Base-by-base conservation (phyloP, 1,284 basidiomycete genomes). In the Termitomyces sp. region DNA sequence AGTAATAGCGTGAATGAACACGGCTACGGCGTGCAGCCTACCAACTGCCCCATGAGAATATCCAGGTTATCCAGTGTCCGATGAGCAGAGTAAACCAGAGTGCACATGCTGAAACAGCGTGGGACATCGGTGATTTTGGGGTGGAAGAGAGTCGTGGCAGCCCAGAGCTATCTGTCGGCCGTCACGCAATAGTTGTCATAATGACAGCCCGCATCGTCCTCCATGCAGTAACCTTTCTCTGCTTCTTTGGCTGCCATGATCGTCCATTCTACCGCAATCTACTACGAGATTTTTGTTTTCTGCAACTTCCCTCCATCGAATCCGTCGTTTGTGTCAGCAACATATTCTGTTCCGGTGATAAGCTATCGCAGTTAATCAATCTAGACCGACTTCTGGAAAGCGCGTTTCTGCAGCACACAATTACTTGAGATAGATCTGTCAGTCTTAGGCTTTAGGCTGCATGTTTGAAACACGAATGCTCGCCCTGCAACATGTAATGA, bases 201-300 rank as follows among this genome's bases (percentile, higher is more conserved):
- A 4, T 36, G 34, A 24, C 33, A 48, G 46, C 45, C 17, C 15
- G 38, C 40, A 24, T 36, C 24, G 30, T 40, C 50, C 52, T 44
- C 55, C 45, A 49, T 51, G 39, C 50, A 50, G 53, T 21, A 51
- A 33, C 3, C 7, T 33, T 17, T 40, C 47, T 26, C 28, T 43
- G 44, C 44, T 26, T 19, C 17, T 40, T 42, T 24, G 28, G 40
- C 24, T 24, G 39, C 39, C 39, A 13, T 17, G 33, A 19, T 8
- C 45, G 34, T 44, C 2, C 44, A 59, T 61, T 63, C 61, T 58
- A 21, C 63, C 62, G 63, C 50, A 52, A 57, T 64, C 57, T 58
- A 52, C 63, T n/a, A n/a, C 63, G 63, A 65, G 41, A 57, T 59
- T 63, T 26, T 48, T 31, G 24, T 38, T 30, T 40, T 36, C 30